A percentile compares a stretch with the other conserved stretches of the same genome.
Evolutionary conservation across 2,329 filamentous ascomycete species (phyloP).

Genomic region (Tolypocladium guangdongense): DNA sequence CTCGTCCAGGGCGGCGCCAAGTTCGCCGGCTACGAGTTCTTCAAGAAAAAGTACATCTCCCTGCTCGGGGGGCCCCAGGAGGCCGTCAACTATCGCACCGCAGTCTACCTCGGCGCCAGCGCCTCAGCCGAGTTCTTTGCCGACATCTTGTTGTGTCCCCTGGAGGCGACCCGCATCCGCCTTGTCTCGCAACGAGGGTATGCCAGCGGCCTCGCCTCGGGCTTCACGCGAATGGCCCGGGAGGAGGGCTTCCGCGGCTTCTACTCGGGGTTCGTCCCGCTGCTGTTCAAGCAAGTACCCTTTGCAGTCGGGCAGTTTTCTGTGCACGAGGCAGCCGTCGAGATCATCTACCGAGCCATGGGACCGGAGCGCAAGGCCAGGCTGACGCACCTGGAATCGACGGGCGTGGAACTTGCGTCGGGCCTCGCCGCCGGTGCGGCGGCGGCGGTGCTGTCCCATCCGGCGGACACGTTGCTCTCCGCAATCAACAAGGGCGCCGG

Average conservation of each 20-base stretch:
- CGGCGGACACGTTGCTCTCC: slow-evolving; percentile 57
- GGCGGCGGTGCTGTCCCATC: slow-evolving; percentile 79
- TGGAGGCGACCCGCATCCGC: slow-evolving; percentile 71
- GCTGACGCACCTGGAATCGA: slow-evolving; percentile 61
- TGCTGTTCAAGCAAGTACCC: slow-evolving; percentile 81
- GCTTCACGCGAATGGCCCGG: slow-evolving; percentile 64
- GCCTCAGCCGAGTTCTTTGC: slow-evolving; percentile 61
- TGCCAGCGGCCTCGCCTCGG: slow-evolving; percentile 58
- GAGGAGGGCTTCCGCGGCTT: slow-evolving; percentile 72
- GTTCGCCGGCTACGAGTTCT: slow-evolving; percentile 88
- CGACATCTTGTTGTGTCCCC: slow-evolving; percentile 77
- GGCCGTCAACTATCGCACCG: slow-evolving; percentile 33
- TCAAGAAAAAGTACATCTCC: slow-evolving; percentile 80
- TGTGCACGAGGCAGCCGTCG: slow-evolving; percentile 80
- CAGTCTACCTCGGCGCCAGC: slow-evolving; percentile 62
- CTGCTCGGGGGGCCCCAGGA: slow-evolving; percentile 42
- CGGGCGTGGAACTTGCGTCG: slow-evolving; percentile 73
- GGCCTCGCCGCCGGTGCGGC: slow-evolving; percentile 83
- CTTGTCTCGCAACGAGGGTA: slow-evolving; percentile 75
- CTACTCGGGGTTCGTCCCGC: slow-evolving; percentile 83
- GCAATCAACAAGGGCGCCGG: slow-evolving; percentile 46
- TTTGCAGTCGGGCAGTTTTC: slow-evolving; percentile 95
- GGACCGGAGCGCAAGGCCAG: slow-evolving; percentile 56
- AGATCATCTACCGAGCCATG: slow-evolving; percentile 59
- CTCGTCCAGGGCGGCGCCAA: slow-evolving; percentile 85